phyloP scores from a whole-genome alignment of 805 yeast species.

The Pichia sporocuriosa region DNA sequence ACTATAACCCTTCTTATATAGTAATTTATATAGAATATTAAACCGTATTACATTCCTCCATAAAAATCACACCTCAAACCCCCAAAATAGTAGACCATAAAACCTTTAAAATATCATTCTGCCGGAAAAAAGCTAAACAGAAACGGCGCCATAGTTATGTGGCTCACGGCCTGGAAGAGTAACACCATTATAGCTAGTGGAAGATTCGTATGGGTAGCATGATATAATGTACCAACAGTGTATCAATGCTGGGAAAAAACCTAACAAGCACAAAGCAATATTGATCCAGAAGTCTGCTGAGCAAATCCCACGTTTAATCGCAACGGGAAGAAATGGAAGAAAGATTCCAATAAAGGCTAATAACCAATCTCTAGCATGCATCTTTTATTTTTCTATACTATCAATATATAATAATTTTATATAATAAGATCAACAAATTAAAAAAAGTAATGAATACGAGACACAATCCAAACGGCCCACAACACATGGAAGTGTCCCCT shows the following conservation, averaged over 20 bases:
- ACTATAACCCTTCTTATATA: no score
- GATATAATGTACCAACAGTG: constrained; percentile 77
- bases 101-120: no score
- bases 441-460: background rate
- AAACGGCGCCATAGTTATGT: constrained; percentile 28
- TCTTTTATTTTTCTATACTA: no score
- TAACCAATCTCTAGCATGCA: constrained; percentile 44
- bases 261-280: constrained; percentile 60
- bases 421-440: no score
- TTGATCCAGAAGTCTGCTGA: constrained; percentile 58
- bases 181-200: constrained; percentile 25
- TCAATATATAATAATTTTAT: no score
- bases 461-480: no score
- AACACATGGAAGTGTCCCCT: no score
- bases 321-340: constrained; percentile 68
- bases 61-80: no score
- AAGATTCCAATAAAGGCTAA: constrained; percentile 61
- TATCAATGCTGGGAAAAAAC: constrained; percentile 70
- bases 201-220: constrained; percentile 48
- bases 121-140: no score
- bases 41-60: no score
- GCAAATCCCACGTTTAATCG: constrained; percentile 56
- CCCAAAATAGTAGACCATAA: no score
- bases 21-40: no score
- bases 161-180: constrained; percentile 33